Evolutionary conservation across 1,284 basidiomycete species (phyloP), one percentile per base, ranked within the genome.

Genomic region (Ganoderma resinaceum): DNA sequence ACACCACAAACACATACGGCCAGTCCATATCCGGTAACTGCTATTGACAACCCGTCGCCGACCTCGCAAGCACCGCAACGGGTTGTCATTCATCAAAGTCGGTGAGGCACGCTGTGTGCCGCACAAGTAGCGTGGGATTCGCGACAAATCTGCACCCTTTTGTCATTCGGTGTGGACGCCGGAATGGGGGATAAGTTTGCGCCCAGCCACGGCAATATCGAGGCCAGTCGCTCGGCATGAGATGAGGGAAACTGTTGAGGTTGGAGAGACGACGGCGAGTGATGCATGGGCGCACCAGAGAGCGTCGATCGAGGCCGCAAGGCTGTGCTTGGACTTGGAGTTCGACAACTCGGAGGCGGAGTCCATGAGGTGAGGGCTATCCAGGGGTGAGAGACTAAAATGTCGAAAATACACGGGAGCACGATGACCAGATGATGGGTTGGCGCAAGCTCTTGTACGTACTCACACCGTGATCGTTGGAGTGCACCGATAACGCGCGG

Each of bases 81-180:
- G 35, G 58, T 60, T 23, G 33, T 8, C 55, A 58, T 20, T 58
- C 31, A 7, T 37, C 57, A 35, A 37, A 18, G 35, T 60, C 58
- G 58, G 58, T 23, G 35, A 60, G 6, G 58, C 35, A 37, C 38
- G 37, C 23, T 38, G 37, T 38, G 26, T 23, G 38, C 16, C 37
- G 37, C 29, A 55, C 52, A 29, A 37, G 16, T 6, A 40, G 37
- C 58, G 38, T 42, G 58, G 23, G 58, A 60, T 38, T 2, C 14
- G 38, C 57, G 35, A 59, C 57, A 37, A 37, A 38, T 26, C 20
- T 38, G 37, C 58, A 60, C 58, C 37, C 46, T 49, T 35, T 42
- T 52, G 65, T 62, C 60, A 66, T 62, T 57, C 60, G 61, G 52
- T 57, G 40, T 66, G 60, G 52, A 46, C 23, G 49, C 61, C 61